Conservation (phyloP, 2,329 filamentous ascomycete genomes). For the Dendryphion nanum region DNA sequence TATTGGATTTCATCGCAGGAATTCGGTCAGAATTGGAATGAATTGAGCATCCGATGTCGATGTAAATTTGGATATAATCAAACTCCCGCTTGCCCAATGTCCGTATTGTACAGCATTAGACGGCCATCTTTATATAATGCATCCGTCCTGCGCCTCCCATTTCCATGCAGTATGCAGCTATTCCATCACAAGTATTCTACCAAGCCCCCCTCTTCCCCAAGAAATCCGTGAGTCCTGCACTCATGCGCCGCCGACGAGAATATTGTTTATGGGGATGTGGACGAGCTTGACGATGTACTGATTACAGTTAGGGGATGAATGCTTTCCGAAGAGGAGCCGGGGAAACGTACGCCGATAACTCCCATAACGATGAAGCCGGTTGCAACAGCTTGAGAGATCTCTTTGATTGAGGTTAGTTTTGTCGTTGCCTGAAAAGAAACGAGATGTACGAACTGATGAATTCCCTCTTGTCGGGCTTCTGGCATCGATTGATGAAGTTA, state of each 20-base stretch:
- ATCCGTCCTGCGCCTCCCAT: no score
- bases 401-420: slow-evolving; percentile 12
- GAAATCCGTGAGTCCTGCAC: slow-evolving; percentile 2
- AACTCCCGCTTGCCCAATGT: slow-evolving; percentile 36
- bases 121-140: no score
- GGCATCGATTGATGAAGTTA: slow-evolving; percentile 51
- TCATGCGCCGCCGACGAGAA: slow-evolving; percentile 48
- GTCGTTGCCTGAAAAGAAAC: no score
- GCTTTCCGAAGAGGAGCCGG: neutral
- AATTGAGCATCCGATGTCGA: no score
- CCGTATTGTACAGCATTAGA: slow-evolving; percentile 32
- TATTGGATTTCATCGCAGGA: no score
- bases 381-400: slow-evolving; percentile 53
- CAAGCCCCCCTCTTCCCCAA: neutral
- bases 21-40: no score
- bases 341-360: slow-evolving; percentile 50
- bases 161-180: no score
- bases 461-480: slow-evolving; percentile 44
- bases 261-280: slow-evolving; percentile 56
- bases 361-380: slow-evolving; percentile 56
- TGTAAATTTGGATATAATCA: slow-evolving; percentile 32
- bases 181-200: neutral
- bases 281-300: slow-evolving; percentile 46
- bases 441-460: slow-evolving; percentile 25
- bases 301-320: neutral